A percentile compares a stretch with the other conserved stretches of the same genome.
Evolutionary conservation across 1,284 basidiomycete genomes (phyloP).

Genomic region (Ceraceosorus guamensis): DNA sequence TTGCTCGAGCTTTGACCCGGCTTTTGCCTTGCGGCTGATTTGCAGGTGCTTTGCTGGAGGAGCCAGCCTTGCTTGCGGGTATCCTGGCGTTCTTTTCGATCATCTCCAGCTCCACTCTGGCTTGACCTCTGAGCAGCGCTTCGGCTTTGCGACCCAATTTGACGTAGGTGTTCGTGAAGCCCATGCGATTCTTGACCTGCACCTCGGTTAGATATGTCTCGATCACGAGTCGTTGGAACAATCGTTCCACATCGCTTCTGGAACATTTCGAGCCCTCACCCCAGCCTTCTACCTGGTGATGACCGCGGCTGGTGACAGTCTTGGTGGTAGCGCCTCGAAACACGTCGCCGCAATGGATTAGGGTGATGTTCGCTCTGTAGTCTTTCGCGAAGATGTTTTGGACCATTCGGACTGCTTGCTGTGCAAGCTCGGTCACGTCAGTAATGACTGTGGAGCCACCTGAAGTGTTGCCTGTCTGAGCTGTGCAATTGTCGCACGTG

Average conservation of each 20-base stretch:
- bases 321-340: constrained; percentile 60
- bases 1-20: not conserved
- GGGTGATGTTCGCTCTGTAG: constrained; percentile 50
- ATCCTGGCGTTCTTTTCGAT: too few relatives aligned
- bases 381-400: constrained; percentile 49
- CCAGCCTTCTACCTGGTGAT: constrained; percentile 54
- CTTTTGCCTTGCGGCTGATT: too few relatives aligned
- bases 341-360: constrained; percentile 54
- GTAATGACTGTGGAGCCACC: constrained; percentile 21
- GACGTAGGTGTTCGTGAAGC: constrained; percentile 49
- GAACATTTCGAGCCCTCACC: constrained; percentile 57
- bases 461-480: not conserved
- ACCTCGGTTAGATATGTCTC: constrained; percentile 51
- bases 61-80: constrained; percentile 13
- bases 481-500: constrained; percentile 67
- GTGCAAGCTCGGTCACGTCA: constrained; percentile 58
- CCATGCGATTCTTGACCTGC: constrained; percentile 40
- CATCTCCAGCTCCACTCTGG: constrained; percentile 28
- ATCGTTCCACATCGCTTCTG: constrained; percentile 57
- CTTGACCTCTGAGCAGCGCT: constrained; percentile 17
- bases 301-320: constrained; percentile 55
- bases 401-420: constrained; percentile 56
- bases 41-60: not conserved
- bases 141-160: constrained; percentile 14
- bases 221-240: constrained; percentile 58